Evolutionary conservation across 164 flowering plant genomes (phyloP).

Genomic region (Vitis rotundifolia): DNA sequence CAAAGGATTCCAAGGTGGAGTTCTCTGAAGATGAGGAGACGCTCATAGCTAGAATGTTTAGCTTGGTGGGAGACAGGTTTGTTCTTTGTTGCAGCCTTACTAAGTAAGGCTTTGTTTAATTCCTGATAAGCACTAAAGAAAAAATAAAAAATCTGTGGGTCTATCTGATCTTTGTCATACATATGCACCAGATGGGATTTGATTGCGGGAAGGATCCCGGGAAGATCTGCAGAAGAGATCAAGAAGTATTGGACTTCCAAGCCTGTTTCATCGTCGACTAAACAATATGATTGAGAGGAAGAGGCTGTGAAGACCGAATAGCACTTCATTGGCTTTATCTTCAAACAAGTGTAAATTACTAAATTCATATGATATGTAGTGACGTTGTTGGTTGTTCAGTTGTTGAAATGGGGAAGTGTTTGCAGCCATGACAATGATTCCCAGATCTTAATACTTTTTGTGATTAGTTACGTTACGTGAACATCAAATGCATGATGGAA

Average conservation of each 20-base stretch:
- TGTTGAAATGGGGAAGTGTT: too few relatives aligned
- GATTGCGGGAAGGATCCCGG: conserved; percentile 48
- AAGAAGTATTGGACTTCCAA: conserved; percentile 37
- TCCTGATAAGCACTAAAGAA: background rate
- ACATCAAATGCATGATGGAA: too few relatives aligned
- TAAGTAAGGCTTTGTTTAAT: too few relatives aligned
- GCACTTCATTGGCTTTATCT: background rate
- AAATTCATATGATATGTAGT: too few relatives aligned
- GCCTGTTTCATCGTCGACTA: conserved; percentile 11
- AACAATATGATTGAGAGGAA: background rate
- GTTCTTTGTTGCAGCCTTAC: background rate
- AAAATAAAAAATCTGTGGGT: too few relatives aligned
- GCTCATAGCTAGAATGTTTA: conserved; percentile 16
- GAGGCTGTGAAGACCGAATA: background rate
- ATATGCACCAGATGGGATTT: conserved; percentile 31
- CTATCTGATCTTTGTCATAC: background rate
- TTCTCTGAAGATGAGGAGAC: conserved; percentile 17
- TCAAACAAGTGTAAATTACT: background rate
- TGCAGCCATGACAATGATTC: too few relatives aligned
- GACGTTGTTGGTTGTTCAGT: too few relatives aligned
- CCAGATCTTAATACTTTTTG: too few relatives aligned
- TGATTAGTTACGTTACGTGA: too few relatives aligned
- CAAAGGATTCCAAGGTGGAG: background rate
- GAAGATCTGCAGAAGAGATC: conserved; percentile 39
- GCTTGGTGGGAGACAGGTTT: conserved; percentile 17